A percentile compares a stretch with the other conserved stretches of the same genome.
Evolutionary conservation across 202 grass and related monocot species (phyloP).

Genomic region (Musa balbisiana): DNA sequence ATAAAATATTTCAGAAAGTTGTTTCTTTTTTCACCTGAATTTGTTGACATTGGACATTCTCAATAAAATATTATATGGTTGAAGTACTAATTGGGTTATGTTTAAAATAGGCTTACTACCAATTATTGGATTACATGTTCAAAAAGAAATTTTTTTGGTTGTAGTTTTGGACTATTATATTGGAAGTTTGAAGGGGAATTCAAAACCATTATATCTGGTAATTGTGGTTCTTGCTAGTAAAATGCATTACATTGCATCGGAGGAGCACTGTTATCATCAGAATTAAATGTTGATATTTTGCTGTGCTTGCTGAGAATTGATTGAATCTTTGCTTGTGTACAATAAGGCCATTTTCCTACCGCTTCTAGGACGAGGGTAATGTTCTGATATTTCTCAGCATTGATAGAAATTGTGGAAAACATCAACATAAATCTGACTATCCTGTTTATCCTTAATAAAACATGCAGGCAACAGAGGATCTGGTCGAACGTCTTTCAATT

Average conservation of each 20-base stretch:
- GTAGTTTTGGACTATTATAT: neutral
- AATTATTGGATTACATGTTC: neutral
- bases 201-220: neutral
- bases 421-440: neutral
- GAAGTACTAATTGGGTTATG: neutral
- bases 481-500: slow-evolving; percentile 13
- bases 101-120: neutral
- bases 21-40: no score
- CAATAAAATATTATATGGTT: no score
- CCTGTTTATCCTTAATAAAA: neutral
- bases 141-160: neutral
- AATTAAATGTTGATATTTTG: neutral
- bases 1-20: no score
- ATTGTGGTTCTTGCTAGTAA: neutral
- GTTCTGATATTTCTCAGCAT: neutral
- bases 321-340: neutral
- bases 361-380: no score
- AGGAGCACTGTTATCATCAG: neutral
- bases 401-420: neutral
- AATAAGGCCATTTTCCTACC: neutral
- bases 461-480: slow-evolving; percentile 12
- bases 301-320: neutral
- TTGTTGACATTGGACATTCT: no score
- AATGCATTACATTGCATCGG: neutral
- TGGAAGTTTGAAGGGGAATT: neutral